Evolutionary conservation across 1,284 basidiomycete genomes (phyloP).

Genomic region (Tetrapyrgos nigripes): DNA sequence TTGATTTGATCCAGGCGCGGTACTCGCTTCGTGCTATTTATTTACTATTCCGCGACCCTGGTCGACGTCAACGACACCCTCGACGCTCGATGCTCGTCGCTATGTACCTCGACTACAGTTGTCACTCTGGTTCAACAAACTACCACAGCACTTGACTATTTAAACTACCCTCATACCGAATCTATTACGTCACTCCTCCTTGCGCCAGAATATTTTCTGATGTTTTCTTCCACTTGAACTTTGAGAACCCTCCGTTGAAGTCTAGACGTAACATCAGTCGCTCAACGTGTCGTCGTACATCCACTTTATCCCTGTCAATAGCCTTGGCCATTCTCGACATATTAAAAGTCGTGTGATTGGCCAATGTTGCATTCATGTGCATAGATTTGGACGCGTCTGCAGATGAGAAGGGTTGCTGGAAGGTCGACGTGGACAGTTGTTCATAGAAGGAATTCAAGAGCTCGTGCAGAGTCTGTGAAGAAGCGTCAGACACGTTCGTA

Average conservation of each 20-base stretch:
- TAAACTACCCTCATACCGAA: not conserved
- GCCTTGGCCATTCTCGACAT: constrained; percentile 36
- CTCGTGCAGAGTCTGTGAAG: constrained; percentile 60
- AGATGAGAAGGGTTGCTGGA: constrained; percentile 66
- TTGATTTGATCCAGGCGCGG: not conserved
- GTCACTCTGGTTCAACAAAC: not conserved
- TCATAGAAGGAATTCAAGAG: constrained; percentile 79
- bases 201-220: constrained; percentile 51
- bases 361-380: constrained; percentile 64
- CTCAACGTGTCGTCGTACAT: constrained; percentile 82
- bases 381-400: constrained; percentile 75
- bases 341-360: constrained; percentile 61
- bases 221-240: constrained; percentile 42
- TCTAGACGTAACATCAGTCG: constrained; percentile 83
- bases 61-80: not conserved
- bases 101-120: no score
- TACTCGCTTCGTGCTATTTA: no score
- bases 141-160: not conserved
- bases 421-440: constrained; percentile 76
- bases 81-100: no score
- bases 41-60: not conserved
- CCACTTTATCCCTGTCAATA: constrained; percentile 55
- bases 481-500: constrained; percentile 9
- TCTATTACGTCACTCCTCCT: not conserved
- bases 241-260: constrained; percentile 83